Conservation (phyloP, 1,284 basidiomycete genomes). For the Phenoliferia sp. region DNA sequence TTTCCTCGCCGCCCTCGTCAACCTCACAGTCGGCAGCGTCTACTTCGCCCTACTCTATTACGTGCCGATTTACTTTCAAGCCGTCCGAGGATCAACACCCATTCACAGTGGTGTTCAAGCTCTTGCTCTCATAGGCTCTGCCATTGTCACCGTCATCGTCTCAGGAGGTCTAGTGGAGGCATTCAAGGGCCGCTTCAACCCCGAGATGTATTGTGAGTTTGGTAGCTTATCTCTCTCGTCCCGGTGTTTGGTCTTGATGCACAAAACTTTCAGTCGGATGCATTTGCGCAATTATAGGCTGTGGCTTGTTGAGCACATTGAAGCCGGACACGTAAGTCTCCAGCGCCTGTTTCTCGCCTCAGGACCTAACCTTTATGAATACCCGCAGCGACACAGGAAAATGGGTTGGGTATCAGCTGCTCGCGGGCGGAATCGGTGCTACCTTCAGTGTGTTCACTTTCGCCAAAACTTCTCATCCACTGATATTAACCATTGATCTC, state of each 20-base stretch:
- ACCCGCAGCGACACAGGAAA: constrained; percentile 21
- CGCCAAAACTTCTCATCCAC: neutral
- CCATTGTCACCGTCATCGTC: constrained; percentile 32
- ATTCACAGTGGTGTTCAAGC: constrained; percentile 23
- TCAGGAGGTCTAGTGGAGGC: constrained; percentile 20
- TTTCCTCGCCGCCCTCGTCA: constrained; percentile 6
- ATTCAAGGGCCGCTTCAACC: neutral
- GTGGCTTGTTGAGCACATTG: constrained; percentile 47
- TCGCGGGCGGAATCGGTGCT: constrained; percentile 32
- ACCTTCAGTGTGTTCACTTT: neutral
- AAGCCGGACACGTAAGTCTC: constrained; percentile 34
- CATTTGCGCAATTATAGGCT: neutral
- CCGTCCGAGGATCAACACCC: constrained; percentile 30
- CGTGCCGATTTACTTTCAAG: constrained; percentile 3
- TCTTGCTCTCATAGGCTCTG: constrained; percentile 33
- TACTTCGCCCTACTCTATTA: constrained; percentile 1
- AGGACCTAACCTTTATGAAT: neutral
- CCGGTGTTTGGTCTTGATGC: neutral
- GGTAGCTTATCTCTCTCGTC: neutral
- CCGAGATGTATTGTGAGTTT: neutral
- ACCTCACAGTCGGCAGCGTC: constrained; percentile 25
- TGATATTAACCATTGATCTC: neutral
- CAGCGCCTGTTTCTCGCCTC: neutral
- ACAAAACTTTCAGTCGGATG: neutral
- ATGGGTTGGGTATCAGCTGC: constrained; percentile 49